A percentile compares a stretch with the other conserved stretches of the same genome.
Conservation (phyloP, 2,329 filamentous ascomycete genomes). For the Gaeumannomyces tritici region DNA sequence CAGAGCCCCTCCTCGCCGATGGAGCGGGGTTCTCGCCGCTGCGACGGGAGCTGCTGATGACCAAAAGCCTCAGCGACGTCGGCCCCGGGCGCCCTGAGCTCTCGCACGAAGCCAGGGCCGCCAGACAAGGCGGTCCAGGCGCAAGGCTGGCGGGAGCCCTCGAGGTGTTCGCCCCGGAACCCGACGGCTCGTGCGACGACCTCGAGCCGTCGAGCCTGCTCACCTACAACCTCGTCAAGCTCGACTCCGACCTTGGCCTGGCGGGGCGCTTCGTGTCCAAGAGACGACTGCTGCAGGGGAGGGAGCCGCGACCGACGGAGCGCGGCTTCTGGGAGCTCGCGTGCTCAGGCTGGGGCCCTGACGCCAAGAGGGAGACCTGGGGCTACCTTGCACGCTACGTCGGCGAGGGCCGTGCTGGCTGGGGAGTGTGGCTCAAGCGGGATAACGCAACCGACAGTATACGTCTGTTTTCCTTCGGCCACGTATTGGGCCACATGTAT, state of each 20-base stretch:
- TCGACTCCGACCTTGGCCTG: slow-evolving; percentile 43
- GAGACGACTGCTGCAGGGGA: slow-evolving; percentile 23
- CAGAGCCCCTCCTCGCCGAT: not conserved
- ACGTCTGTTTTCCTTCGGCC: slow-evolving; percentile 70
- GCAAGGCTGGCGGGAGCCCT: slow-evolving; percentile 20
- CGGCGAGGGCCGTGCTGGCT: slow-evolving; percentile 48
- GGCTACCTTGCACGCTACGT: slow-evolving; percentile 51
- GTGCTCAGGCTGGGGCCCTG: slow-evolving; percentile 41
- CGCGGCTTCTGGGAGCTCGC: slow-evolving; percentile 70
- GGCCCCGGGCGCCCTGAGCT: not conserved
- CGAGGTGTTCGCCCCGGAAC: slow-evolving; percentile 45
- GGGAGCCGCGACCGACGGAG: slow-evolving; percentile 49
- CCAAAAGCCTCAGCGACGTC: not conserved
- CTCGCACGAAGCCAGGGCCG: not conserved
- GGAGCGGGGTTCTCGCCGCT: slow-evolving; percentile 3
- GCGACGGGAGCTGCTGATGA: not conserved
- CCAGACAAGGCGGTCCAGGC: not conserved
- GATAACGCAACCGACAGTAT: slow-evolving; percentile 33
- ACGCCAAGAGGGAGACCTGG: slow-evolving; percentile 48
- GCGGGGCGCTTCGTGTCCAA: slow-evolving; percentile 42
- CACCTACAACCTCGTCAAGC: slow-evolving; percentile 41
- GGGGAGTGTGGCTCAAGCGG: slow-evolving; percentile 53
- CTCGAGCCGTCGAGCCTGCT: slow-evolving; percentile 41
- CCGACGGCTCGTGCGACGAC: slow-evolving; percentile 32
- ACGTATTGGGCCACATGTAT: slow-evolving; percentile 63